Evolutionary conservation across 106 monocot species (phyloP).

Genomic region (Narthecium ossifragum): DNA sequence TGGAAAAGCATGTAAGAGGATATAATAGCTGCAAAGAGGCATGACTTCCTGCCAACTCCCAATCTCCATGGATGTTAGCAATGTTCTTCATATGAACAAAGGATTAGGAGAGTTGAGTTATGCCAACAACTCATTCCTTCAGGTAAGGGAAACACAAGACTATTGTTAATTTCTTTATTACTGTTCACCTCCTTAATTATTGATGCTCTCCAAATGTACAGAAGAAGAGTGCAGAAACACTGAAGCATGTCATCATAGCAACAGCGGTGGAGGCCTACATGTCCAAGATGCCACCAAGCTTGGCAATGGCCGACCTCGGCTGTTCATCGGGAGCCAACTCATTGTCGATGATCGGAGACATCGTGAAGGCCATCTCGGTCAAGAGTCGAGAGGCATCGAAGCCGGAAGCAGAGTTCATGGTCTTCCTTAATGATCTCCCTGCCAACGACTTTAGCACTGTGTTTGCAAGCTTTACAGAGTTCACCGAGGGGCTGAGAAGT

Average conservation of each 20-base stretch:
- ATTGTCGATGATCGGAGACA: conserved; percentile 21
- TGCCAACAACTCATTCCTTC: conserved; percentile 1
- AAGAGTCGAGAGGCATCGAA: conserved; percentile 8
- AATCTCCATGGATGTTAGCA: background rate
- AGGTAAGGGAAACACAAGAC: background rate
- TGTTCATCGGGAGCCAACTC: conserved; percentile 60
- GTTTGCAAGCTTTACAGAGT: conserved; percentile 35
- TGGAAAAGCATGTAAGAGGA: no score
- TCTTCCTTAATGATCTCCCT: conserved; percentile 69
- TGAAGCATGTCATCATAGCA: conserved; percentile 40
- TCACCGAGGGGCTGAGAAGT: conserved; percentile 8
- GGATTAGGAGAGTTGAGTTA: background rate
- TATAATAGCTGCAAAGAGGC: no score
- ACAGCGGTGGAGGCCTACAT: conserved; percentile 28
- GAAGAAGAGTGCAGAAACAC: conserved; percentile 31
- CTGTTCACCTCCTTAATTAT: background rate
- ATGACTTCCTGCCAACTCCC: no score
- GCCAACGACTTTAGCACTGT: conserved; percentile 75
- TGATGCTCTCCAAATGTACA: conserved; percentile 4
- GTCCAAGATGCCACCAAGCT: conserved; percentile 15
- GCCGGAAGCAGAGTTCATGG: conserved; percentile 38
- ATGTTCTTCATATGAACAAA: conserved; percentile 2
- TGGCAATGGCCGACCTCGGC: conserved; percentile 55
- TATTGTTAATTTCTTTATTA: background rate
- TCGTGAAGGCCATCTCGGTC: conserved; percentile 27